Percentiles rank a stretch among this genome's conserved stretches.
Evolutionary conservation across 176 grass and related monocot species (phyloP).

Genomic region (Saccharum officinarum): DNA sequence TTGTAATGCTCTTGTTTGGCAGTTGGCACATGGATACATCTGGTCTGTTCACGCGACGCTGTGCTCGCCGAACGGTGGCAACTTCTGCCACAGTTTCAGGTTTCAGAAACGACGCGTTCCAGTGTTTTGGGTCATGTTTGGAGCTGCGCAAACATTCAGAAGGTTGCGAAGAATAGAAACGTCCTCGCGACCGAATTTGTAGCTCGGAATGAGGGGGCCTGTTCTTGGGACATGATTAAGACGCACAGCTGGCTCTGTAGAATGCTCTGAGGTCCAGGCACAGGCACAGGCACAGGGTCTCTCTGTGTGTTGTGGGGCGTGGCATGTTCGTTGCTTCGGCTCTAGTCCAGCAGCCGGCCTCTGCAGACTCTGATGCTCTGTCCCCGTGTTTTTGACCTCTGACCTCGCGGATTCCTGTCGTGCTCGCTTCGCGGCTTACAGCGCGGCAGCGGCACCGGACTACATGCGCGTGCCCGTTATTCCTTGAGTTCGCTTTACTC

Average conservation of each 20-base stretch:
- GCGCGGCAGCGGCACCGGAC: neutral
- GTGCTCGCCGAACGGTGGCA: neutral
- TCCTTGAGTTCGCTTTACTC: constrained; percentile 37
- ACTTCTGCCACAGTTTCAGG: neutral
- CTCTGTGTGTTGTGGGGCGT: neutral
- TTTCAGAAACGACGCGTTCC: neutral
- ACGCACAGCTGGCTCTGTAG: constrained; percentile 1
- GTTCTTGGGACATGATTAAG: neutral
- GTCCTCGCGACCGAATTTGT: neutral
- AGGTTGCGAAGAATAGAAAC: neutral
- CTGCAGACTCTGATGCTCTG: neutral
- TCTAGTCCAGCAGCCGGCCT: constrained; percentile 28
- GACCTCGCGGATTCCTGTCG: constrained; percentile 38
- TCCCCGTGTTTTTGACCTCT: constrained; percentile 33
- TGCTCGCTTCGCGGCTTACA: constrained; percentile 29
- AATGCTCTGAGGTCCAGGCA: neutral
- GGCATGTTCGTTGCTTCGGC: constrained; percentile 37
- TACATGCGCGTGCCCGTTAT: neutral
- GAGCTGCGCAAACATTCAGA: neutral
- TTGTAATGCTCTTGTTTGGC: neutral
- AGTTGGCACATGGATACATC: neutral
- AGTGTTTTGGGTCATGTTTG: neutral
- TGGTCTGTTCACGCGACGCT: neutral
- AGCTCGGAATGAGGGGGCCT: neutral
- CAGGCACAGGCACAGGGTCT: neutral